Percentiles rank a stretch among this genome's conserved stretches.
Evolutionary conservation across 2,329 filamentous ascomycete species (phyloP).

Genomic region (Colletotrichum liaoningense): DNA sequence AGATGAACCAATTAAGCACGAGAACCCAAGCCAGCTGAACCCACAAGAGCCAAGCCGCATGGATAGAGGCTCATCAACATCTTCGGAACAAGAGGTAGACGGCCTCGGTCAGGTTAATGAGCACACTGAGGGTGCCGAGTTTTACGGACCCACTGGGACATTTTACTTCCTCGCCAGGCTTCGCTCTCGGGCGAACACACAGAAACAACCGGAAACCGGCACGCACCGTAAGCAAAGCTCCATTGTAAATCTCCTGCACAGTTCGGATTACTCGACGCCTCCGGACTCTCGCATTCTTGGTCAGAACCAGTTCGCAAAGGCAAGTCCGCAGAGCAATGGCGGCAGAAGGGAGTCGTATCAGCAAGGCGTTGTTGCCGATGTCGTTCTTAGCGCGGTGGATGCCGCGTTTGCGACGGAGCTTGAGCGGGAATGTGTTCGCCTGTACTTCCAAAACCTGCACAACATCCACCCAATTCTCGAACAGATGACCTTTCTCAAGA

Average conservation of each 20-base stretch:
- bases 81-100: conserved; percentile 31
- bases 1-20: conserved; percentile 28
- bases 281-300: conserved; percentile 20
- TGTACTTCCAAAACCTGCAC: conserved; percentile 40
- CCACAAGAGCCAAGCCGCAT: neutral
- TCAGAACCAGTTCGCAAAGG: conserved; percentile 16
- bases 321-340: conserved; percentile 3
- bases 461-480: conserved; percentile 40
- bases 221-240: conserved; percentile 19
- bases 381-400: neutral
- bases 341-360: conserved; percentile 8
- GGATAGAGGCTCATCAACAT: conserved; percentile 12
- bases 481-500: conserved; percentile 27
- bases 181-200: conserved; percentile 29
- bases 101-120: conserved; percentile 33
- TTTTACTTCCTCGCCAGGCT: conserved; percentile 35
- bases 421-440: conserved; percentile 37
- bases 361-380: neutral
- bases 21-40: neutral
- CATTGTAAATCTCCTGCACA: conserved; percentile 37
- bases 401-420: conserved; percentile 24
- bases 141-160: conserved; percentile 34
- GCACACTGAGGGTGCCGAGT: conserved; percentile 35
- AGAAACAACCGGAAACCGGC: conserved; percentile 1
- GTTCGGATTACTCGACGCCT: conserved; percentile 36